Percentiles rank a stretch among this genome's conserved stretches.
Conservation (phyloP, 352 stramenopile species). For the Pythium scleroteichum region DNA sequence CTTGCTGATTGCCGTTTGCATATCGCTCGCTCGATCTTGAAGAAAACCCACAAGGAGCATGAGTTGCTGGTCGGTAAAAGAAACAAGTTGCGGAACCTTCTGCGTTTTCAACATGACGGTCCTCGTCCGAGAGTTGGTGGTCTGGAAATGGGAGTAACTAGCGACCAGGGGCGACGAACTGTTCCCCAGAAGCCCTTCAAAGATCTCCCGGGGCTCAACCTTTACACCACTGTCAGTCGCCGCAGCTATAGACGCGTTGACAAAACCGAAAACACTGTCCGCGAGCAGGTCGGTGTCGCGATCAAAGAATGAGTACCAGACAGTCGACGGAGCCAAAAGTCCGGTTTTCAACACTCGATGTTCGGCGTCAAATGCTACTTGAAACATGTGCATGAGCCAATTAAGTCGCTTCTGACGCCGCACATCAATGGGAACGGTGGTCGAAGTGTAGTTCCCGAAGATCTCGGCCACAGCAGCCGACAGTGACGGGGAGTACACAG, state of each 20-base stretch:
- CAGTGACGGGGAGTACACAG: constrained; percentile 58
- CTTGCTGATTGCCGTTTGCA: constrained; percentile 31
- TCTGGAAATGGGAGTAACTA: not conserved
- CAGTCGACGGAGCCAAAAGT: constrained; percentile 55
- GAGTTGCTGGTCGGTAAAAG: constrained; percentile 40
- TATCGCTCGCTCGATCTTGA: constrained; percentile 21
- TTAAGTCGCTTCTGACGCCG: constrained; percentile 26
- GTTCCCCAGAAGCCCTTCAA: constrained; percentile 33
- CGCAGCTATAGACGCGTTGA: constrained; percentile 34
- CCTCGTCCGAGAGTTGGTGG: not conserved
- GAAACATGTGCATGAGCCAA: constrained; percentile 39
- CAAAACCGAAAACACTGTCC: constrained; percentile 47
- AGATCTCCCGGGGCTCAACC: constrained; percentile 32
- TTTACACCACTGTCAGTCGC: not conserved
- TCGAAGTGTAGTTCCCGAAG: not conserved
- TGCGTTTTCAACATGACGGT: not conserved
- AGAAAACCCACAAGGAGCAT: constrained; percentile 33
- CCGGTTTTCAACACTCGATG: constrained; percentile 37
- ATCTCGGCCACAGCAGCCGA: constrained; percentile 4
- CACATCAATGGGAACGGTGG: not conserved
- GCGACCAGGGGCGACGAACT: not conserved
- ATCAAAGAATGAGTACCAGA: constrained; percentile 60
- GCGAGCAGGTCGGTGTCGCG: constrained; percentile 54
- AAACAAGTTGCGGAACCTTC: constrained; percentile 1
- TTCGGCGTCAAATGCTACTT: constrained; percentile 49